Evolutionary conservation across 306 rosid genomes (phyloP).

Genomic region (Casuarina cunninghamiana): DNA sequence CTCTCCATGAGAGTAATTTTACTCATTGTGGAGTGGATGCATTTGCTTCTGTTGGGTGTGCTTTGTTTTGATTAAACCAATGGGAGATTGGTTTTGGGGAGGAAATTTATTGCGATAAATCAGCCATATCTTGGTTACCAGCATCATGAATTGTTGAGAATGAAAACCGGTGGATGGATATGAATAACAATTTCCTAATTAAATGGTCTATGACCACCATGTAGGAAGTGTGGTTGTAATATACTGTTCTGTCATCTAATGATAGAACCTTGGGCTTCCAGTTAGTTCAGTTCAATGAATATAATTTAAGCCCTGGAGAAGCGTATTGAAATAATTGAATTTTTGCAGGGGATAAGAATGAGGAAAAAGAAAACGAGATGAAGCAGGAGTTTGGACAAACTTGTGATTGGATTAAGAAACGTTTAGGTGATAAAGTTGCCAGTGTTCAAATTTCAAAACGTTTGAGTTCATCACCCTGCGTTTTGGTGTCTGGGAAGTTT

Average conservation of each 20-base stretch:
- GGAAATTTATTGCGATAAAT: background rate
- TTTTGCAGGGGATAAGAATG: slow-evolving; percentile 83
- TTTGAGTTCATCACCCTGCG: slow-evolving; percentile 92
- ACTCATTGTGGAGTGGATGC: background rate
- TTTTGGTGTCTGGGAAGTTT: slow-evolving; percentile 90
- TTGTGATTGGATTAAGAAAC: slow-evolving; percentile 95
- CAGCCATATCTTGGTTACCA: slow-evolving; percentile 1
- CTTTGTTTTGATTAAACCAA: slow-evolving; percentile 18
- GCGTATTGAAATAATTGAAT: slow-evolving; percentile 6
- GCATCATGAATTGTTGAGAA: slow-evolving; percentile 6
- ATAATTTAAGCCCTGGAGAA: too few relatives aligned
- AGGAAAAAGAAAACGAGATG: slow-evolving; percentile 80
- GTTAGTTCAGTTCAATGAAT: background rate
- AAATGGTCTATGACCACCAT: background rate
- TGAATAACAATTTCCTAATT: background rate
- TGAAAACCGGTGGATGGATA: background rate
- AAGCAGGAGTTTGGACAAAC: slow-evolving; percentile 84
- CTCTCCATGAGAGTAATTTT: background rate
- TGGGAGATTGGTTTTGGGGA: background rate
- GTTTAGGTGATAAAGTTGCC: slow-evolving; percentile 89
- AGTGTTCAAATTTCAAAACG: slow-evolving; percentile 89
- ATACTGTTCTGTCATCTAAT: background rate
- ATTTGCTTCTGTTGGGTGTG: slow-evolving; percentile 16
- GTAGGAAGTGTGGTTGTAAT: background rate
- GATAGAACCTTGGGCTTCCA: background rate